Conservation (phyloP, 1,284 basidiomycete species). For the Microbotryum scabiosae region DNA sequence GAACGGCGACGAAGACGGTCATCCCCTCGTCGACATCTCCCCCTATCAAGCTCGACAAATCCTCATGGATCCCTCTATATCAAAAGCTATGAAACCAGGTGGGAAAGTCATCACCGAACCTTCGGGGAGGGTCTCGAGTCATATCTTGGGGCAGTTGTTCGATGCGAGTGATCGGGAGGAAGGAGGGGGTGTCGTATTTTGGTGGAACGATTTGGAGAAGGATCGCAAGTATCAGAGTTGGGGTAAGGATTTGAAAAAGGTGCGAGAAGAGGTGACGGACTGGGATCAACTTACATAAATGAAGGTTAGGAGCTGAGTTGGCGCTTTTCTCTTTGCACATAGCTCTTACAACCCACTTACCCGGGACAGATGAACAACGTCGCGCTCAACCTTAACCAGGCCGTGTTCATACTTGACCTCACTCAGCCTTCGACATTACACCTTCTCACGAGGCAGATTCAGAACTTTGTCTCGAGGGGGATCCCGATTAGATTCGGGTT, state of each 20-base stretch:
- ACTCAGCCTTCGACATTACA: slow-evolving; percentile 54
- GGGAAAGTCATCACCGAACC: slow-evolving; percentile 9
- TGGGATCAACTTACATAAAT: too few species aligned
- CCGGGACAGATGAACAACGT: slow-evolving; percentile 67
- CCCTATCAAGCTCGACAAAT: slow-evolving; percentile 59
- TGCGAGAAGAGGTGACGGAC: too few species aligned
- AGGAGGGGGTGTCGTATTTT: slow-evolving; percentile 61
- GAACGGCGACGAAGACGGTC: too few species aligned
- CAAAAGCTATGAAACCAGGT: slow-evolving; percentile 1
- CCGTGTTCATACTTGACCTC: slow-evolving; percentile 69
- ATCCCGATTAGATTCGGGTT: slow-evolving; percentile 74
- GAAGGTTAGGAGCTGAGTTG: too few species aligned
- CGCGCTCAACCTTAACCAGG: slow-evolving; percentile 68
- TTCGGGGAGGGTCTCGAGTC: slow-evolving; percentile 39
- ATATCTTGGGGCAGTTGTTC: slow-evolving; percentile 63
- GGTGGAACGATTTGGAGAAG: slow-evolving; percentile 84
- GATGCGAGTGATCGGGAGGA: slow-evolving; percentile 82
- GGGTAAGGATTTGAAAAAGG: slow-evolving; percentile 7
- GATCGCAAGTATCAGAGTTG: slow-evolving; percentile 53
- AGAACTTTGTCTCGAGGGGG: slow-evolving; percentile 58
- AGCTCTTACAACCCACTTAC: slow-evolving; percentile 63
- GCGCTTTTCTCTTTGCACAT: neutral
- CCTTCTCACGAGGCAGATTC: slow-evolving; percentile 56
- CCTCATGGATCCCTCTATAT: slow-evolving; percentile 39
- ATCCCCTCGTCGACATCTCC: slow-evolving; percentile 49